Evolutionary conservation across 345 rosid species (phyloP).

Genomic region (Noccaea caerulescens): DNA sequence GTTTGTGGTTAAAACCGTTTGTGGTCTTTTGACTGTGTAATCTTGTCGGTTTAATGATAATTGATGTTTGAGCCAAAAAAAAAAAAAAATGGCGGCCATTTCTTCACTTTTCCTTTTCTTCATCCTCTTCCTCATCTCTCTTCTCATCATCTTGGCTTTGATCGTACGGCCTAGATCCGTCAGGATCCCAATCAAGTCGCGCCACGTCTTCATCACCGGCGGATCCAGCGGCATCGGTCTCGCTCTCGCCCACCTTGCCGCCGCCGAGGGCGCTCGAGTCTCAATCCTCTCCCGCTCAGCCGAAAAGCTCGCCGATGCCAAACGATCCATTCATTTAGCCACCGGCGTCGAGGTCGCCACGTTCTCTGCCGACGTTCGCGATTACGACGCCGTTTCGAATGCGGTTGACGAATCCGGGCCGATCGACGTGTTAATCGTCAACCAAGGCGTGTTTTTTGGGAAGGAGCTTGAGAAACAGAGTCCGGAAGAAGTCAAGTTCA

Average conservation of each 20-base stretch:
- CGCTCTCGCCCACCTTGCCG: slow-evolving; percentile 63
- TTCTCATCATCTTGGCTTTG: slow-evolving; percentile 50
- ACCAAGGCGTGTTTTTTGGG: slow-evolving; percentile 64
- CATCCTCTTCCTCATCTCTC: slow-evolving; percentile 27
- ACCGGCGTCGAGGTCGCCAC: slow-evolving; percentile 66
- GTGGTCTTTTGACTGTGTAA: no score
- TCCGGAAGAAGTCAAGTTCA: slow-evolving; percentile 60
- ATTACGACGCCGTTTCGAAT: slow-evolving; percentile 53
- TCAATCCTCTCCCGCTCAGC: slow-evolving; percentile 69
- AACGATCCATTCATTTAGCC: slow-evolving; percentile 51
- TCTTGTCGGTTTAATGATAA: no score
- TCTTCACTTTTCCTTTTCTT: slow-evolving; percentile 9
- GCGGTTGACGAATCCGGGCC: slow-evolving; percentile 57
- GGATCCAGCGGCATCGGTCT: slow-evolving; percentile 84
- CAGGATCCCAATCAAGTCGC: slow-evolving; percentile 58
- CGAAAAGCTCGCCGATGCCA: slow-evolving; percentile 63
- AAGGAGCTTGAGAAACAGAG: slow-evolving; percentile 63
- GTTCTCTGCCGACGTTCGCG: slow-evolving; percentile 68
- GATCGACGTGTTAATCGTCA: slow-evolving; percentile 70
- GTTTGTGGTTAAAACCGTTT: no score
- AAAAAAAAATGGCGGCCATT: not conserved
- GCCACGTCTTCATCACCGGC: slow-evolving; percentile 83
- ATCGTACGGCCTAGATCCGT: slow-evolving; percentile 58
- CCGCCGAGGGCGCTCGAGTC: slow-evolving; percentile 60
- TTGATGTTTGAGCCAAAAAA: no score